Evolutionary conservation across 176 grass and related monocot genomes (phyloP), one percentile per base, ranked within the genome.

Genomic region (Avena atlantica): DNA sequence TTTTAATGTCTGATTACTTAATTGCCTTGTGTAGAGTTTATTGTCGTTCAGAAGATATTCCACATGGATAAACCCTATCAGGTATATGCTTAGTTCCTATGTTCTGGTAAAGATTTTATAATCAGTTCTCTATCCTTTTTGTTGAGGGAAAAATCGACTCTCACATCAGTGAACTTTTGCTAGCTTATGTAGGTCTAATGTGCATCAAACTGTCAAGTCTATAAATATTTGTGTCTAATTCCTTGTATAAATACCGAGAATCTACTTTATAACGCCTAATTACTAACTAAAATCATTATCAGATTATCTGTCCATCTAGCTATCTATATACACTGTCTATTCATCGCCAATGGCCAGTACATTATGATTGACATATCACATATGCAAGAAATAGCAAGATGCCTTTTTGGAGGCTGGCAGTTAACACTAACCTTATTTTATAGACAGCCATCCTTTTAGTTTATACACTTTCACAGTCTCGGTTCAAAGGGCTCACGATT

Each of bases 51-150:
- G 96, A 87, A 93, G 84, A 89, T 96, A 89, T 78, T 98, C 93
- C 7, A 85, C 90, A 85, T 98, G 93, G 93, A 98, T 98, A 91
- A 98, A 98, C 85, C 93, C 93, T 53, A 88, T 96, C 86, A 98
- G 96, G 96, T 98, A 94, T 57, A 14, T 79, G 79, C 78, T 86
- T 83, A 80, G 50, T 86, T 89, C 2, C 8, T 56, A 56, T 29
- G 34, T 76, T 29, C 25, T 12, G 25, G 74, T 77, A 16, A 56
- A 77, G 74, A 56, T 77, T 56, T 15, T 19, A 56, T 36, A 77
- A 36, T 56, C 27, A 56, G 16, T 10, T 56, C 16, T 56, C 15
- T 31, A 56, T 56, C 29, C 27, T 36, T 66, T 36, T 67, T 67
- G 29, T 67, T 67, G 27, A 67, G 64, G 12, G 29, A 67, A 67